Conservation (phyloP, 805 yeast genomes). For the Cyberlindnera mycetangii region DNA sequence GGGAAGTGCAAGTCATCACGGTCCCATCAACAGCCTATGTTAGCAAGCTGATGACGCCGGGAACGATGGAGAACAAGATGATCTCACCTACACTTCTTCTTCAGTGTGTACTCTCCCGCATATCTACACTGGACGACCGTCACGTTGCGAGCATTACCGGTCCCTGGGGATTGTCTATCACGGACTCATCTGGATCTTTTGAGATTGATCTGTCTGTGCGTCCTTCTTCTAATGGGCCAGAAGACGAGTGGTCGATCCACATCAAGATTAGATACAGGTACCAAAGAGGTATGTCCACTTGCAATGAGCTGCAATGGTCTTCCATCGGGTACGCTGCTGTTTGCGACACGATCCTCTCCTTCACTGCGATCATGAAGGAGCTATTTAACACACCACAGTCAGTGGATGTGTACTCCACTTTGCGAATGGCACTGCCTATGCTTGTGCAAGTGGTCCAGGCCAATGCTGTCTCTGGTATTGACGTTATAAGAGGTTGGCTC, state of each 20-base stretch:
- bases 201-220: not conserved
- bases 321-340: not conserved
- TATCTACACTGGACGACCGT: not conserved
- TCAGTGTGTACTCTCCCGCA: not conserved
- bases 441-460: not conserved
- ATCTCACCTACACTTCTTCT: constrained; percentile 3
- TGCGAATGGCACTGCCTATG: not conserved
- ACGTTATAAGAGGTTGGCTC: constrained; percentile 2
- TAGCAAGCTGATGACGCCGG: not conserved
- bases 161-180: not conserved
- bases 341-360: not conserved
- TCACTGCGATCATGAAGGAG: not conserved
- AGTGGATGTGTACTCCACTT: not conserved
- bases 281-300: not conserved
- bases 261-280: not conserved
- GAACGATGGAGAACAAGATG: constrained; percentile 1
- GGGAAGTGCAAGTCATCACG: not conserved
- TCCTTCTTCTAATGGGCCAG: not conserved
- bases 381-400: not conserved
- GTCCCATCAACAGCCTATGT: not conserved
- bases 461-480: not conserved
- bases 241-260: constrained; percentile 1
- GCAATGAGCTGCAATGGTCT: not conserved
- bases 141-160: not conserved
- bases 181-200: not conserved